Percentiles rank a stretch among this genome's conserved stretches.
Evolutionary conservation across 2,329 filamentous ascomycete species (phyloP).

Genomic region (Cladosporium sp.): DNA sequence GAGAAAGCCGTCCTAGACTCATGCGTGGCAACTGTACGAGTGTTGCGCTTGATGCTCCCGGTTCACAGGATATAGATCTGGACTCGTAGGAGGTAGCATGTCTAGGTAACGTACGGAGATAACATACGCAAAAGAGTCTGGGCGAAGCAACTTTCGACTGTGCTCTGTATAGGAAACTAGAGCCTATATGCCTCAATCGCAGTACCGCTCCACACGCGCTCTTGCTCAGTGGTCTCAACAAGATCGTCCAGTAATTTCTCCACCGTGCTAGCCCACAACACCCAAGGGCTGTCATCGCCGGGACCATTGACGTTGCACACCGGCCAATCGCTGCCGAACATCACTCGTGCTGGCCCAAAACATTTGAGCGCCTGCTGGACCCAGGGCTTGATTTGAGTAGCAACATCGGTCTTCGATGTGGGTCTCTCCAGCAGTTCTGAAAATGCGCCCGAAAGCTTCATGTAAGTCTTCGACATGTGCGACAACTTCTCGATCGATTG

Average conservation of each 20-base stretch:
- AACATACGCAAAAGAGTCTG: neutral
- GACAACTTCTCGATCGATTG: constrained; percentile 67
- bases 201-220: constrained; percentile 70
- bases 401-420: constrained; percentile 54
- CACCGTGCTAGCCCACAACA: constrained; percentile 72
- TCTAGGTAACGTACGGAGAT: too few species aligned
- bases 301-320: constrained; percentile 73
- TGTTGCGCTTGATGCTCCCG: too few species aligned
- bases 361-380: constrained; percentile 68
- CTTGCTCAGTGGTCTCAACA: constrained; percentile 57
- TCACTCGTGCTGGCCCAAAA: constrained; percentile 71
- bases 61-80: too few species aligned
- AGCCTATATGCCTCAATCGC: constrained; percentile 67
- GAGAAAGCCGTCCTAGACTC: too few species aligned
- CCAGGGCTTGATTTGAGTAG: constrained; percentile 68
- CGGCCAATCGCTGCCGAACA: constrained; percentile 95
- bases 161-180: neutral
- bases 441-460: constrained; percentile 89
- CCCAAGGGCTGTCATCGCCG: constrained; percentile 64
- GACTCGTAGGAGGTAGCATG: too few species aligned
- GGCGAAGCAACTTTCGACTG: neutral
- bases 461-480: constrained; percentile 66
- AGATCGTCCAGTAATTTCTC: constrained; percentile 57
- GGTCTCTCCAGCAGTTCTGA: constrained; percentile 67
- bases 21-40: too few species aligned